Base-by-base conservation (phyloP, 441 rosid genomes). In the Populus hybrid region DNA sequence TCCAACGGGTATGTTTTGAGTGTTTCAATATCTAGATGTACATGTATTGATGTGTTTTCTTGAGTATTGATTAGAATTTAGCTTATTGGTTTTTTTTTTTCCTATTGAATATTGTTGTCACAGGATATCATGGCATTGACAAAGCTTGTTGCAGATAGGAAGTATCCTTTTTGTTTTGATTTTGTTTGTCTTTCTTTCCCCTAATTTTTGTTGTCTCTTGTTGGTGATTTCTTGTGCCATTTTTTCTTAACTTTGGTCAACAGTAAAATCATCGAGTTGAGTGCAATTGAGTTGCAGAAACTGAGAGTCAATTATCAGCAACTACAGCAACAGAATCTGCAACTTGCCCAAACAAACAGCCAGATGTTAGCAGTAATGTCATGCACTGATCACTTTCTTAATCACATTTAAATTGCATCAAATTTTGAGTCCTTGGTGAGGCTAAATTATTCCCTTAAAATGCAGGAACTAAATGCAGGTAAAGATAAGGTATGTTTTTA, bases 81-180 rank as follows among this genome's bases (percentile, higher is more conserved):
- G 68, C 75, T 85, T 53, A 78, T 12, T 61, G 76, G 64, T n/a
- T 50, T 38, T 72, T 74, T 56, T n/a, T 3, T 64, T 33, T 1
- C 24, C 33, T 31, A 11, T 28, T 71, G 68, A 64, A 78, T 76
- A 63, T 77, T 56, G 73, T 45, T 42, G 75, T 56, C 53, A 71
- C 90, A 90, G 94, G 93, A 92, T 84, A 87, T 90, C 79, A 69
- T 86, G 84, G 79, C 66, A 68, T 82, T 92, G 84, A 72, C 80
- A 84, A 87, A 88, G 83, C 82, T 76, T 76, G 75, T 91, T 28
- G 74, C 74, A 20, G 92, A 91, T 53, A 88, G 89, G 82, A 87
- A 87, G 93, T 89, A 93, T 78, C 78, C 78, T 70, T 74, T 70
- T 56, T 78, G 66, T 38, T 72, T 69, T 70, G 20, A 74, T 81